phyloP scores from a whole-genome alignment of 2,329 filamentous ascomycete species.

The Aspergillus udagawae region DNA sequence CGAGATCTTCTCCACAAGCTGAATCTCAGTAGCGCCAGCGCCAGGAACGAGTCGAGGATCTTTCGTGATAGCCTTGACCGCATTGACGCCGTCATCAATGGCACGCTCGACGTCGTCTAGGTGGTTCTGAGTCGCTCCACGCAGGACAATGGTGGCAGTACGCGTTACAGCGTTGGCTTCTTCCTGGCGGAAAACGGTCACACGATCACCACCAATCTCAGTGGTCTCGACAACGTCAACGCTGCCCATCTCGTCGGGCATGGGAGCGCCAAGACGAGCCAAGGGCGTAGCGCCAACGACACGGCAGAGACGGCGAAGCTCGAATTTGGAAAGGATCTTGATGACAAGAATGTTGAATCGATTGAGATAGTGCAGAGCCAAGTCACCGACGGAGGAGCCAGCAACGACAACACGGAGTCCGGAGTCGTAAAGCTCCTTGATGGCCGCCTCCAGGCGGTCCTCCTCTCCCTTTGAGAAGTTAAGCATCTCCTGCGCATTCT shows the following conservation, averaged over 20 bases:
- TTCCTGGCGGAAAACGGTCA: slow-evolving; percentile 97
- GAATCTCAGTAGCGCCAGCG: slow-evolving; percentile 89
- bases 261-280: slow-evolving; percentile 89
- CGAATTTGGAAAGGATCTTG: slow-evolving; percentile 97
- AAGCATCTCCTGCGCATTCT: slow-evolving; percentile 98
- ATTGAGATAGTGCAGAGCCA: slow-evolving; percentile 97
- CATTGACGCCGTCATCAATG: slow-evolving; percentile 96
- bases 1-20: slow-evolving; percentile 88
- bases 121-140: slow-evolving; percentile 96
- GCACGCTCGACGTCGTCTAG: slow-evolving; percentile 95
- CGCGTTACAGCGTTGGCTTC: slow-evolving; percentile 71
- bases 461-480: slow-evolving; percentile 98
- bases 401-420: slow-evolving; percentile 89
- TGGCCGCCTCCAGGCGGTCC: slow-evolving; percentile 77
- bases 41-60: slow-evolving; percentile 88
- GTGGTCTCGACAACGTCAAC: slow-evolving; percentile 95
- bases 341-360: slow-evolving; percentile 93
- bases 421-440: slow-evolving; percentile 95
- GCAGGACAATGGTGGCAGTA: slow-evolving; percentile 88
- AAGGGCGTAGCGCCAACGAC: slow-evolving; percentile 96
- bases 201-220: slow-evolving; percentile 95
- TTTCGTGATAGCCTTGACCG: slow-evolving; percentile 95
- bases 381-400: slow-evolving; percentile 88
- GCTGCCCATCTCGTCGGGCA: slow-evolving; percentile 99
- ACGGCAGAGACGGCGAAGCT: slow-evolving; percentile 88